Base-by-base conservation (phyloP, 306 rosid species). In the Bauhinia variegata region DNA sequence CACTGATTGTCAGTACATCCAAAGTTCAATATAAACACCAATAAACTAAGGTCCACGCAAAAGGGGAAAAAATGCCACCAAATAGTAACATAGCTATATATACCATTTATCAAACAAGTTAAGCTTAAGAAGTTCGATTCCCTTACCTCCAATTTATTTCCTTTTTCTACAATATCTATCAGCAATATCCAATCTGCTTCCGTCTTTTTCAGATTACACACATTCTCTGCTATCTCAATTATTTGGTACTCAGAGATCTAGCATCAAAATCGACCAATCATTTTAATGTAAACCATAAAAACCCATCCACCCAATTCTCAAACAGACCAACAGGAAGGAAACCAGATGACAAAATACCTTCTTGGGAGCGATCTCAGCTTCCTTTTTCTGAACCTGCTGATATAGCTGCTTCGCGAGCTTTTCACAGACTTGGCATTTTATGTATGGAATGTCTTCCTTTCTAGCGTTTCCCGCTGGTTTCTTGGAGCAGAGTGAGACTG, bases 141-240 rank as follows among this genome's bases (percentile, higher is more conserved):
- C 47, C 75, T 57, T 78, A 89, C 98, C 96, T 86, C 87, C 46
- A 89, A 66, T 71, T 69, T 79, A 79, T 93, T 88, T 73, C 66
- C 90, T 65, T 88, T 80, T 71, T 93, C 98, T 41, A 88, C 91
- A 38, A 89, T 78, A 66, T 93, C 98, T 60, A 93, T 88, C 75
- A 75, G 79, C 75, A 93, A 74, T 62, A 93, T 89, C 97, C 98
- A 93, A 83, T 93, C 97, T 12, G 96, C 97, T 80, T 89, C 97
- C 0, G 79, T 82, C 78, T 88, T 93, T 84, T 89, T 93, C 82
- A 93, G 79, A 80, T 88, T 88, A 63, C 97, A 93, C 68, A 86
- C 91, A 80, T 88, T 93, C 95, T 93, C 97, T 41, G 91, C 80
- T 62, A 93, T 86, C 84, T 93, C 97, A 74, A 93, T 93, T 33